These are phyloP conservation scores for Picea glauca DNA, from an alignment of 75 land plant genomes.

Conservation along the genomic window DNA sequence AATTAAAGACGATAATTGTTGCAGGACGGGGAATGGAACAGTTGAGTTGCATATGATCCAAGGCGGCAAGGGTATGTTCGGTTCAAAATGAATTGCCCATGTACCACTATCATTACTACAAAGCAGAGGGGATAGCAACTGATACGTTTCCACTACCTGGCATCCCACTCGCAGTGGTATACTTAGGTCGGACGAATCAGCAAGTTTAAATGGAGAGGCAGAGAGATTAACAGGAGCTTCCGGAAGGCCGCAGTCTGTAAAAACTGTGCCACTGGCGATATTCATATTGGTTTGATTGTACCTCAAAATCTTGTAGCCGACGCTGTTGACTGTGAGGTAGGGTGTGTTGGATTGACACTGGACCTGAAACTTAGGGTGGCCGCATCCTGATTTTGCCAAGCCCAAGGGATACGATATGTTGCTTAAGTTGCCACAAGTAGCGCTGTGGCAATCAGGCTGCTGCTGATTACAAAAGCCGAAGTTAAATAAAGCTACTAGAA, in stretches of 20 bases:
- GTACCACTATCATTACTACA: neutral
- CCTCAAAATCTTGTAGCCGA: neutral
- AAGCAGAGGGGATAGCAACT: fast-evolving
- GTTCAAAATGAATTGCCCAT: neutral
- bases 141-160: neutral
- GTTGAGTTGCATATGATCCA: too few relatives aligned
- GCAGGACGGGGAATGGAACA: neutral
- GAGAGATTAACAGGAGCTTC: neutral
- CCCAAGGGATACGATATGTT: neutral
- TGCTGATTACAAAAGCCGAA: neutral
- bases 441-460: neutral
- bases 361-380: slow-evolving; percentile 9
- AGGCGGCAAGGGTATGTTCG: neutral
- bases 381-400: neutral
- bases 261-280: neutral
- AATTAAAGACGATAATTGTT: neutral
- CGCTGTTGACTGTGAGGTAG: neutral
- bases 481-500: neutral
- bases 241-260: neutral
- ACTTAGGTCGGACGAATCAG: neutral
- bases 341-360: neutral
- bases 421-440: neutral
- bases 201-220: neutral
- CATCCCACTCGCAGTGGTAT: neutral
- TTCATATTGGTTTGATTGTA: neutral